phyloP scores from a whole-genome alignment of 2,329 filamentous ascomycete genomes.

The Neocucurbitaria cava region DNA sequence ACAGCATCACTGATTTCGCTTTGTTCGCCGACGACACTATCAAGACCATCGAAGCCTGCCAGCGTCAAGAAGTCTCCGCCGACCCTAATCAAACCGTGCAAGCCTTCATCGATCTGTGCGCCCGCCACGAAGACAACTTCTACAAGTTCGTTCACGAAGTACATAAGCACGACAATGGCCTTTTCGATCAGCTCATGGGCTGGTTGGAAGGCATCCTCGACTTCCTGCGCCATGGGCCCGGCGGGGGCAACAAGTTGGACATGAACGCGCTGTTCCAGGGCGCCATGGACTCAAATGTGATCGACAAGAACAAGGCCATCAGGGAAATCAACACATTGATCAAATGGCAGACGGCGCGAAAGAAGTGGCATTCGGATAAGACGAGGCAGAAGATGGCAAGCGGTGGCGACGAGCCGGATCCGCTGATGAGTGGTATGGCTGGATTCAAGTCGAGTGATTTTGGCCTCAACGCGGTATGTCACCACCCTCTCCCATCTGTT shows the following conservation, averaged over 20 bases:
- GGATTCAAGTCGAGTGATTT: conserved; percentile 85
- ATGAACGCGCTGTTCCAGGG: conserved; percentile 93
- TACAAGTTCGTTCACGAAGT: conserved; percentile 99
- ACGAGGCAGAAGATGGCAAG: conserved; percentile 99
- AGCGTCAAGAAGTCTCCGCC: conserved; percentile 81
- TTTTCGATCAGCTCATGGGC: conserved; percentile 95
- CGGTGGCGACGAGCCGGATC: conserved; percentile 61
- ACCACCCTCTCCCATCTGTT: neutral
- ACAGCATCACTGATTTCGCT: conserved; percentile 94
- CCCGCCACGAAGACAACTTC: conserved; percentile 93
- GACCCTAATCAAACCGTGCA: conserved; percentile 99
- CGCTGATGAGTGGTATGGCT: conserved; percentile 45
- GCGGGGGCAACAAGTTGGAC: conserved; percentile 80
- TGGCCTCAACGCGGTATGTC: conserved; percentile 75
- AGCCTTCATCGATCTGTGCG: conserved; percentile 95
- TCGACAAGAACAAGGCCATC: conserved; percentile 77
- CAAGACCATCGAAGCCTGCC: conserved; percentile 72
- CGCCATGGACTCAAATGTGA: conserved; percentile 68
- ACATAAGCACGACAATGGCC: conserved; percentile 92
- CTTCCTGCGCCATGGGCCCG: conserved; percentile 85
- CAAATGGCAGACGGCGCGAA: conserved; percentile 90
- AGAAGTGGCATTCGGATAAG: conserved; percentile 98
- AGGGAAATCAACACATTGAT: conserved; percentile 86
- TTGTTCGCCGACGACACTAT: conserved; percentile 94
- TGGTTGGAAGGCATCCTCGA: conserved; percentile 97